Conservation (phyloP, 495 filamentous ascomycete genomes). For the Cercophora newfieldiana region DNA sequence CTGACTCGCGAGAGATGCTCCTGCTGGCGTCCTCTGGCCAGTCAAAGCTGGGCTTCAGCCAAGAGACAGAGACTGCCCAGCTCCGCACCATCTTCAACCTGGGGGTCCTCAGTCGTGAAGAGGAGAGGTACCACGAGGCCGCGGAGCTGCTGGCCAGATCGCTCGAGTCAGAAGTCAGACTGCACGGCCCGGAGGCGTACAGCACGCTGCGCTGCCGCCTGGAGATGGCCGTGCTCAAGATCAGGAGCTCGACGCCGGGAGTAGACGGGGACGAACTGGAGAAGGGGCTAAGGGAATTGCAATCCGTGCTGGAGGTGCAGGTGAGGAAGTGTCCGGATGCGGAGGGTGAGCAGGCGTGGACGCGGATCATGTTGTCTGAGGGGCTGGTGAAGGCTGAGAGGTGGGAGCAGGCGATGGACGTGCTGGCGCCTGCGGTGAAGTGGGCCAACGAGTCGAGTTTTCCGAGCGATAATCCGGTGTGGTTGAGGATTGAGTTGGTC, state of each 20-base stretch:
- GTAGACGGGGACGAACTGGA: no score
- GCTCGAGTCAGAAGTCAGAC: neutral
- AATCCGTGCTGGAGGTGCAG: neutral
- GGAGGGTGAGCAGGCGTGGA: neutral
- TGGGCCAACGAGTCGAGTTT: neutral
- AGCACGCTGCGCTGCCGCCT: conserved; percentile 2
- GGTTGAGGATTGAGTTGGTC: conserved; percentile 9
- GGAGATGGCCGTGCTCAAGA: neutral
- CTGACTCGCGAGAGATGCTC: conserved; percentile 1
- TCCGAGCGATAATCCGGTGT: neutral
- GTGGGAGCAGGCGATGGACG: neutral
- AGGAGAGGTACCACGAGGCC: conserved; percentile 6
- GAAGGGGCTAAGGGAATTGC: neutral
- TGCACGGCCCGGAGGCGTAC: neutral
- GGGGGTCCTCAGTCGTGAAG: conserved; percentile 5
- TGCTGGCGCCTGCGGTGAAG: conserved; percentile 1
- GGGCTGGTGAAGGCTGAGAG: neutral
- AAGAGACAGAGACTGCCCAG: conserved; percentile 11
- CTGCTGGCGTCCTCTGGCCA: conserved; percentile 1
- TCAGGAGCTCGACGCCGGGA: neutral
- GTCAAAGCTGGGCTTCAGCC: conserved; percentile 4
- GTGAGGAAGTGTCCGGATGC: neutral
- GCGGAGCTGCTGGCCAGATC: neutral
- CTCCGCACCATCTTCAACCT: conserved; percentile 14
- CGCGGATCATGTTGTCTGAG: conserved; percentile 5